phyloP scores from a whole-genome alignment of 2,329 filamentous ascomycete species.

The Metarhizium album region DNA sequence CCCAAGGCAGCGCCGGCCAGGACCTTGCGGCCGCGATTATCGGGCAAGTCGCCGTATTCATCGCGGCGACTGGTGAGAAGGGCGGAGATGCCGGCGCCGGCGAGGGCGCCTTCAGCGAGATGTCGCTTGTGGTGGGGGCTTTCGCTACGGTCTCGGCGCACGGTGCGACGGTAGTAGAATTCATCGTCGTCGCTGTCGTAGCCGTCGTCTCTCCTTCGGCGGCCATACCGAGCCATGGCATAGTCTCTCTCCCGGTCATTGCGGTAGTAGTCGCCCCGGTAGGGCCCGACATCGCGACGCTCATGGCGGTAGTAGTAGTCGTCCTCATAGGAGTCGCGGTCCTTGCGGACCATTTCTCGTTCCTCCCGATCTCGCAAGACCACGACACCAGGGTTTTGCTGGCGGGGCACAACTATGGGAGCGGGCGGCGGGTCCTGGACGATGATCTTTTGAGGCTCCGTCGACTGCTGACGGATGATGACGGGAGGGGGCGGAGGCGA shows the following conservation, averaged over 20 bases:
- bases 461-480: conserved; percentile 43
- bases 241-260: conserved; percentile 18
- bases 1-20: conserved; percentile 52
- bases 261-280: conserved; percentile 25
- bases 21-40: conserved; percentile 46
- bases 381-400: conserved; percentile 31
- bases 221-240: conserved; percentile 26
- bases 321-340: conserved; percentile 30
- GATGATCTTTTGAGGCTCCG: conserved; percentile 49
- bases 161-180: conserved; percentile 32
- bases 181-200: conserved; percentile 37
- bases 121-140: conserved; percentile 46
- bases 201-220: conserved; percentile 31
- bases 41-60: conserved; percentile 36
- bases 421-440: conserved; percentile 47
- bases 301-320: conserved; percentile 43
- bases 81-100: conserved; percentile 51
- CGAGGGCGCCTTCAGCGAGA: conserved; percentile 53
- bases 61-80: conserved; percentile 44
- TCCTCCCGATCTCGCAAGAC: conserved; percentile 34
- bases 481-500: conserved; percentile 40
- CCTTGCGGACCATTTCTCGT: conserved; percentile 19
- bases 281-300: conserved; percentile 30
- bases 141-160: conserved; percentile 40
- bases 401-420: conserved; percentile 38